A percentile compares a stretch with the other conserved stretches of the same genome.
Conservation (phyloP, 2,329 filamentous ascomycete genomes). For the Lachnellula hyalina region DNA sequence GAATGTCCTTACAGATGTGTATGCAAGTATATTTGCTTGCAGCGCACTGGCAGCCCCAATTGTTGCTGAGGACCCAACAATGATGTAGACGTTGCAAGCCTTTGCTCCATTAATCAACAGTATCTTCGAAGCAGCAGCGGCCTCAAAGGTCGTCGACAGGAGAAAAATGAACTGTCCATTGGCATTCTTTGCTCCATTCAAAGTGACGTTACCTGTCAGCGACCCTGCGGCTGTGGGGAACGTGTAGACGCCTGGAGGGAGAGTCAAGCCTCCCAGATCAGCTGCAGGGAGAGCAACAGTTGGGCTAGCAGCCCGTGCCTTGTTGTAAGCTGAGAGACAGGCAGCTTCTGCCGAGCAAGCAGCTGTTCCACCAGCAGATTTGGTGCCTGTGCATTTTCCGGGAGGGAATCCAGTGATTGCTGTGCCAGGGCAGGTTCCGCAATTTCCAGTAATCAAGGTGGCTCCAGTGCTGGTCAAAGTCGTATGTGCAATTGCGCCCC, state of each 20-base stretch:
- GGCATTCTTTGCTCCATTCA: constrained; percentile 12
- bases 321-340: constrained; percentile 11
- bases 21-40: constrained; percentile 9
- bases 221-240: constrained; percentile 3
- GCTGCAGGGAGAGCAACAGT: constrained; percentile 1
- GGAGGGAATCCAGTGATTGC: constrained; percentile 8
- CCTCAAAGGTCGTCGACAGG: constrained; percentile 11
- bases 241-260: constrained; percentile 9
- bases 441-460: constrained; percentile 7
- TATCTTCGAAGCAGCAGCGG: constrained; percentile 8
- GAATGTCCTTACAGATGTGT: constrained; percentile 1
- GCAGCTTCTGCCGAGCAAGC: constrained; percentile 10
- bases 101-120: constrained; percentile 16
- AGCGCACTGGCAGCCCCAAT: constrained; percentile 1
- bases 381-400: constrained; percentile 6
- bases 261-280: constrained; percentile 4
- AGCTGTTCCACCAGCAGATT: constrained; percentile 3
- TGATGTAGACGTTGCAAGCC: constrained; percentile 20
- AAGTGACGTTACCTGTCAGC: constrained; percentile 6
- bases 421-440: constrained; percentile 11
- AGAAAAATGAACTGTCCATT: constrained; percentile 19
- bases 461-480: constrained; percentile 7
- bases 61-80: constrained; percentile 16
- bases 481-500: constrained; percentile 6
- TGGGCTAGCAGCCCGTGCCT: neutral